Conservation (phyloP, 2,329 filamentous ascomycete genomes). For the Zymoseptoria brevis region DNA sequence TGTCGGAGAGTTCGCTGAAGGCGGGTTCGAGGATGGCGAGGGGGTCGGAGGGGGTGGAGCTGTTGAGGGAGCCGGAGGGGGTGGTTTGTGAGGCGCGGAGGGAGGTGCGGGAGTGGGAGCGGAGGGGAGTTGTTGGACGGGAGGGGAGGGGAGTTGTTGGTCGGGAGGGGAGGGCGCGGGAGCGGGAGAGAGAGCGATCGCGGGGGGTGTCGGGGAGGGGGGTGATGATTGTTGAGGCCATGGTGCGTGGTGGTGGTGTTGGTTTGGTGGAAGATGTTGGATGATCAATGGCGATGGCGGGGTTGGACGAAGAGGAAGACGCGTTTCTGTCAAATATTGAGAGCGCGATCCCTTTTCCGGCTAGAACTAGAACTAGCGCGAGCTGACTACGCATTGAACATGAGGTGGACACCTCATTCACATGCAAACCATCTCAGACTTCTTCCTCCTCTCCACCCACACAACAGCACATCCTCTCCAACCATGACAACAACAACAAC, state of each 20-base stretch:
- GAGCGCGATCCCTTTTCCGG: not conserved
- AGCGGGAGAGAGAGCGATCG: conserved; percentile 39
- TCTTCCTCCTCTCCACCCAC: not conserved
- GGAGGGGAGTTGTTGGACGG: conserved; percentile 83
- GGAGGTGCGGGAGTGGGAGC: conserved; percentile 81
- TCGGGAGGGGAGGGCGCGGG: conserved; percentile 50
- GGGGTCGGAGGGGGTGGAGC: conserved; percentile 47
- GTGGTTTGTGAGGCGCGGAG: conserved; percentile 65
- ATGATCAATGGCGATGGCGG: not conserved
- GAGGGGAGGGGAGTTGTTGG: conserved; percentile 73
- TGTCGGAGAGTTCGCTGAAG: conserved; percentile 88
- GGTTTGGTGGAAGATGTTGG: not conserved
- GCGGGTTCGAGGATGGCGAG: conserved; percentile 79
- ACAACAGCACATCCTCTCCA: not conserved
- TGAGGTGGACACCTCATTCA: not conserved
- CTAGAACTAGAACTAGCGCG: no score
- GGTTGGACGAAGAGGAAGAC: not conserved
- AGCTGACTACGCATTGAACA: not conserved
- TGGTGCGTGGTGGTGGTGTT: not conserved
- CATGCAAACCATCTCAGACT: not conserved
- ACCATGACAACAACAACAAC: not conserved
- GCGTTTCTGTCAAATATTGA: not conserved
- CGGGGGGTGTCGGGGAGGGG: not conserved
- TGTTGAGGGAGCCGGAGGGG: conserved; percentile 17
- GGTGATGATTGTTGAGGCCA: not conserved